Evolutionary conservation across 495 filamentous ascomycete species (phyloP).

Genomic region (Bombardia bombarda): DNA sequence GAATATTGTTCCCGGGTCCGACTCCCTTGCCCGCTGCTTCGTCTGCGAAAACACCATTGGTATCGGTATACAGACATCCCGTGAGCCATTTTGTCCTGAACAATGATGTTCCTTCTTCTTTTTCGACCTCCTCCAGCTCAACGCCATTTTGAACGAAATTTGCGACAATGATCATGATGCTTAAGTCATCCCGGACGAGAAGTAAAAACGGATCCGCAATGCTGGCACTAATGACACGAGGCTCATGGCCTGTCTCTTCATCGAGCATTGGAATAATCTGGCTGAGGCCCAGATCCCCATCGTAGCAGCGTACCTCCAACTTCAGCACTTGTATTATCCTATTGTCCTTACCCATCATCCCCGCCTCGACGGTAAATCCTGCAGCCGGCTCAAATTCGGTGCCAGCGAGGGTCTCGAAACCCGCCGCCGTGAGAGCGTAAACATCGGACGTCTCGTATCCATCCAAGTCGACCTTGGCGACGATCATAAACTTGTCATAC

Average conservation of each 20-base stretch:
- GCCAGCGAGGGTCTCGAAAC: conserved; percentile 56
- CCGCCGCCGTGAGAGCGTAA: conserved; percentile 53
- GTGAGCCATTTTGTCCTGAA: conserved; percentile 63
- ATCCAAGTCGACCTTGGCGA: conserved; percentile 51
- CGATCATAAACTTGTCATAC: conserved; percentile 62
- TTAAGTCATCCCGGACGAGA: conserved; percentile 73
- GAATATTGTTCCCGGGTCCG: conserved; percentile 39
- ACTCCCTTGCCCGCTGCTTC: conserved; percentile 25
- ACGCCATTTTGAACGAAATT: conserved; percentile 51
- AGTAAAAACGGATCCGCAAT: conserved; percentile 85
- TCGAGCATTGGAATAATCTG: conserved; percentile 89
- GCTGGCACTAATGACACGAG: conserved; percentile 69
- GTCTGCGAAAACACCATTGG: conserved; percentile 45
- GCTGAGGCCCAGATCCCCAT: conserved; percentile 73
- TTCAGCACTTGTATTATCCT: conserved; percentile 78
- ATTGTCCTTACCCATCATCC: conserved; percentile 61
- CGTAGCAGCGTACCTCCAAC: conserved; percentile 79
- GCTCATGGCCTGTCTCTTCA: conserved; percentile 71
- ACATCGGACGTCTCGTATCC: conserved; percentile 50
- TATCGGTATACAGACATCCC: conserved; percentile 71
- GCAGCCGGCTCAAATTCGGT: conserved; percentile 87
- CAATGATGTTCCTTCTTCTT: conserved; percentile 43
- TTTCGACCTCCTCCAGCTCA: conserved; percentile 76
- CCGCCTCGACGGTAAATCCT: conserved; percentile 74
- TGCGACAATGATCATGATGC: conserved; percentile 53